Conservation (phyloP, 805 yeast genomes). For the Lachancea meyersii region DNA sequence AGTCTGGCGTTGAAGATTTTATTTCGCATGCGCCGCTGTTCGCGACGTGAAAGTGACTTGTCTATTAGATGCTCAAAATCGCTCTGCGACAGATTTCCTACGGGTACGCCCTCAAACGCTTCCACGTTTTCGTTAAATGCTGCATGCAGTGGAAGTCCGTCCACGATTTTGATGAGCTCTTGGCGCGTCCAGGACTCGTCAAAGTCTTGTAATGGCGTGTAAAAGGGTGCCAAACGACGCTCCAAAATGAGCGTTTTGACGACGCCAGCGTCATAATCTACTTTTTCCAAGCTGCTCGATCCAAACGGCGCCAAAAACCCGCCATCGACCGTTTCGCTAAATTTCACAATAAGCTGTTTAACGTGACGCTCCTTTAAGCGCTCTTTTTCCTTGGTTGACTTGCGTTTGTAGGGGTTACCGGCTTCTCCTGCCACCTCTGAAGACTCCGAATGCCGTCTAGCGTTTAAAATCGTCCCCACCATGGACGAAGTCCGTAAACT, state of each 20-base stretch:
- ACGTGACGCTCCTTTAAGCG: slow-evolving; percentile 48
- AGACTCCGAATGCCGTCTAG: slow-evolving; percentile 24
- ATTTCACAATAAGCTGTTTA: slow-evolving; percentile 50
- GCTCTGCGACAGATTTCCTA: slow-evolving; percentile 23
- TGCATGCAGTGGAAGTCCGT: slow-evolving; percentile 52
- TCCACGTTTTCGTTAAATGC: slow-evolving; percentile 36
- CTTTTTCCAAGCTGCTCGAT: slow-evolving; percentile 63
- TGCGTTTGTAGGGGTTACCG: slow-evolving; percentile 27
- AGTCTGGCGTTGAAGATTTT: slow-evolving; percentile 32
- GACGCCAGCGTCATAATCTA: slow-evolving; percentile 65
- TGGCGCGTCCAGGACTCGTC: slow-evolving; percentile 66
- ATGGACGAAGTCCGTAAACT: slow-evolving; percentile 25
- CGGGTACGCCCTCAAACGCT: slow-evolving; percentile 32
- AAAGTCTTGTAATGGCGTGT: slow-evolving; percentile 78
- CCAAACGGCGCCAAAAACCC: slow-evolving; percentile 92
- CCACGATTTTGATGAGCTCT: slow-evolving; percentile 50
- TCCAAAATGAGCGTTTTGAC: slow-evolving; percentile 67
- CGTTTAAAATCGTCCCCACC: slow-evolving; percentile 22
- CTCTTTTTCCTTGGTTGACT: slow-evolving; percentile 50
- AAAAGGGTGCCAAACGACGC: slow-evolving; percentile 82
- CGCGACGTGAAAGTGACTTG: slow-evolving; percentile 24
- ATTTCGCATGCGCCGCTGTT: slow-evolving; percentile 26
- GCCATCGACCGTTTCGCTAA: slow-evolving; percentile 79
- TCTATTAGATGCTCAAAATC: slow-evolving; percentile 31
- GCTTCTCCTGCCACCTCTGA: slow-evolving; percentile 4